Conservation (phyloP, 2,329 filamentous ascomycete genomes). For the Cercospora beticola region DNA sequence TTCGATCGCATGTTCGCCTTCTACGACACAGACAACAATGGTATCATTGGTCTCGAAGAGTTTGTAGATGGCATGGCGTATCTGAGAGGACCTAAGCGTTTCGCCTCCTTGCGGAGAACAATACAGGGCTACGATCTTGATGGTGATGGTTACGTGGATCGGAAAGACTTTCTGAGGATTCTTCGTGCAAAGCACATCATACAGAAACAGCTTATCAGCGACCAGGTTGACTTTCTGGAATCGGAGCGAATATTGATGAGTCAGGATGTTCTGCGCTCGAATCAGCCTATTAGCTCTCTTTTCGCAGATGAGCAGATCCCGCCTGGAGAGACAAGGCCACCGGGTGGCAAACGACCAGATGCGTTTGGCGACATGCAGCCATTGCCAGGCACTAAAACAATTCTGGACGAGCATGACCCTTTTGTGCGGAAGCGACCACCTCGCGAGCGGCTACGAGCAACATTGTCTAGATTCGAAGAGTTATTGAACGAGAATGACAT, state of each 20-base stretch:
- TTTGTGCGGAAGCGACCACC: constrained; percentile 15
- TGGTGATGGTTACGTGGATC: constrained; percentile 77
- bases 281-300: constrained; percentile 48
- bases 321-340: constrained; percentile 28
- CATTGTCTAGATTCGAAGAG: constrained; percentile 35
- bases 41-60: constrained; percentile 86
- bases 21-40: constrained; percentile 88
- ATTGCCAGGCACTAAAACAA: constrained; percentile 46
- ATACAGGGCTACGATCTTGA: constrained; percentile 93
- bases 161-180: constrained; percentile 85
- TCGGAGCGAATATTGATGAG: constrained; percentile 63
- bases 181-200: constrained; percentile 91
- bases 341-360: constrained; percentile 38
- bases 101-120: constrained; percentile 69
- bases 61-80: constrained; percentile 79
- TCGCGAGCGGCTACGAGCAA: constrained; percentile 23
- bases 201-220: constrained; percentile 83
- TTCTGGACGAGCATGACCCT: constrained; percentile 58
- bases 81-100: constrained; percentile 56
- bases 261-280: constrained; percentile 44
- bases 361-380: constrained; percentile 35
- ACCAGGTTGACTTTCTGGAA: constrained; percentile 73
- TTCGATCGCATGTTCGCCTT: constrained; percentile 97
- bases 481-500: constrained; percentile 19
- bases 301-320: constrained; percentile 44